Base-by-base conservation (phyloP, 2,329 filamentous ascomycete species). In the Setomelanomma holmii region DNA sequence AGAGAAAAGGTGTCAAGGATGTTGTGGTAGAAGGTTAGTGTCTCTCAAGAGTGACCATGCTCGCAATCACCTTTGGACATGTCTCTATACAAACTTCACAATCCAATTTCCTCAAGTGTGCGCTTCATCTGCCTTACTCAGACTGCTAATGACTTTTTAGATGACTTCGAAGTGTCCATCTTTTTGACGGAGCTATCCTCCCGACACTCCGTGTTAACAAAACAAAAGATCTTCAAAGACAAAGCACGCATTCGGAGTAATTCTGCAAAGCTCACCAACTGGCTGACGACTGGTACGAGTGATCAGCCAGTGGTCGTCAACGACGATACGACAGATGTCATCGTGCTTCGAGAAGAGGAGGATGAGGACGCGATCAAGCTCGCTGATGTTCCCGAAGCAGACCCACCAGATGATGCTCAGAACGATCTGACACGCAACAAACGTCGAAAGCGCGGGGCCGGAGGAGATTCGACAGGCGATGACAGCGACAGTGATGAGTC, bases 151-250 rank as follows among this genome's bases (percentile, higher is more conserved):
- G 35, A 30, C 23, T 33, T n/a, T 55, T 48, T 64, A 95, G 93
- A 97, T 75, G 93, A 96, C 63, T 99, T 97, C 70, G 92, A 98
- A 71, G 91, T 97, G 12, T 90, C 92, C 33, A 89, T 99, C 60
- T 98, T 97, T 76, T 80, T 99, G 60, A 96, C 90, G 40, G 91
- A 96, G 73, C 89, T 89, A 6, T 87, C 85, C 45, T 93, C 89
- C 34, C 86, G 92, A 12, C 95, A 98, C 78, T 90, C 91, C 27
- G 80, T 99, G 33, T 82, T 98, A 51, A 89, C 87, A 49, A 96
- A 95, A 74, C 87, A 90, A 65, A 97, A 96, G 76, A 82, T 85
- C 16, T 92, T 81, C 57, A 69, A 68, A n/a, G 71, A 77, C 35
- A 72, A 73, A 49, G 76, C 78, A 60, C 73, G 69, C 42, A 63